A percentile compares a stretch with the other conserved stretches of the same genome.
These are phyloP conservation scores for Carpinus fangiana DNA, from an alignment of 306 rosid genomes.

Conservation along the genomic window DNA sequence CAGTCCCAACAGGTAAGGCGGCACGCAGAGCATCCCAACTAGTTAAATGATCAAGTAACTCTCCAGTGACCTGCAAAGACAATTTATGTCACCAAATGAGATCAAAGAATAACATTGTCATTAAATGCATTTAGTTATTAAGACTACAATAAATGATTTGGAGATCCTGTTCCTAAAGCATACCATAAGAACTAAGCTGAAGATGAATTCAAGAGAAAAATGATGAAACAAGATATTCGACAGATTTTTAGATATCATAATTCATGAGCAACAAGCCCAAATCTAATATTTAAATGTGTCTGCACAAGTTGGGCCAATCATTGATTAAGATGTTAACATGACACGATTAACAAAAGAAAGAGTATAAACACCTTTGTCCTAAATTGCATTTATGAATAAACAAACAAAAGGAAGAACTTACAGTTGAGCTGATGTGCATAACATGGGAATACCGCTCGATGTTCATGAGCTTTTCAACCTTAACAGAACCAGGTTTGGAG, in stretches of 20 bases:
- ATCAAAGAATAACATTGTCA: neutral
- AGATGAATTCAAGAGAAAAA: neutral
- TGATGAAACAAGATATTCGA: neutral
- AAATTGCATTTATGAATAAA: neutral
- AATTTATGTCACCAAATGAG: constrained; percentile 11
- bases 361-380: neutral
- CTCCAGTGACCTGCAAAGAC: constrained; percentile 81
- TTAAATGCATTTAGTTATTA: constrained; percentile 2
- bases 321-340: neutral
- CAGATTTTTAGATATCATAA: neutral
- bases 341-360: neutral
- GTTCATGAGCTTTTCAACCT: constrained; percentile 86
- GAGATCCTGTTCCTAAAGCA: neutral
- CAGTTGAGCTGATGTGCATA: constrained; percentile 98
- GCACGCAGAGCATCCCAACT: constrained; percentile 93
- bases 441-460: constrained; percentile 97
- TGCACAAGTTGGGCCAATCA: neutral
- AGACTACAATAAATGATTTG: neutral
- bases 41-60: constrained; percentile 67
- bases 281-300: neutral
- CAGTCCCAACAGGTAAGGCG: constrained; percentile 97
- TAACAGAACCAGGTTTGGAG: constrained; percentile 84
- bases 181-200: neutral
- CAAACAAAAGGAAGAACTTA: constrained; percentile 40
- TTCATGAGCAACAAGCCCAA: neutral